Conservation (phyloP, 768 basidiomycete genomes). For the Asterophora parasitica region DNA sequence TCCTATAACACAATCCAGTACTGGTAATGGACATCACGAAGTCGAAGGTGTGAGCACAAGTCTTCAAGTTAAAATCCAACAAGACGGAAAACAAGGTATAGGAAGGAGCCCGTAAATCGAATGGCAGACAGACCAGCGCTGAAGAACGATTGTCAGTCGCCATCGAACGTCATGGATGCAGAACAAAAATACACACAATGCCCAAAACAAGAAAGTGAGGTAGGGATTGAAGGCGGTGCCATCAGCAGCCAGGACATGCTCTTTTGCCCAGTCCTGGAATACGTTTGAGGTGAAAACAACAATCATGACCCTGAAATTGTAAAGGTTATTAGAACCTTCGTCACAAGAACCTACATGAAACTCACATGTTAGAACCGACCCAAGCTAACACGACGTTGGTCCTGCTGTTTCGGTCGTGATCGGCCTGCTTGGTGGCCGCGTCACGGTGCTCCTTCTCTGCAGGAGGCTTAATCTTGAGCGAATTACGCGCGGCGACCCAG, state of each 20-base stretch:
- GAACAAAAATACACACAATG: constrained; percentile 21
- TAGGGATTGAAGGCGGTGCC: constrained; percentile 83
- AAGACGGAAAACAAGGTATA: constrained; percentile 76
- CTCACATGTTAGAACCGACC: constrained; percentile 82
- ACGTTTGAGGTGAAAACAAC: constrained; percentile 71
- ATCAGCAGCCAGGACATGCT: constrained; percentile 45
- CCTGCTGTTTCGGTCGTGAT: constrained; percentile 78
- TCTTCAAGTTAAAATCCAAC: constrained; percentile 52
- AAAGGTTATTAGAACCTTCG: constrained; percentile 9
- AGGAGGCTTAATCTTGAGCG: constrained; percentile 64
- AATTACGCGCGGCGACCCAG: constrained; percentile 71
- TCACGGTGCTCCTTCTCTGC: constrained; percentile 79
- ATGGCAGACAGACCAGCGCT: constrained; percentile 78
- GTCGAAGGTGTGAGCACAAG: neutral
- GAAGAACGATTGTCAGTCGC: neutral
- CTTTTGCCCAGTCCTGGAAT: constrained; percentile 69
- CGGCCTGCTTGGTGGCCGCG: constrained; percentile 84
- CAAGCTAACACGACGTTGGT: constrained; percentile 83
- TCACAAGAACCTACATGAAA: constrained; percentile 16
- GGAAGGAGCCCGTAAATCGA: constrained; percentile 72
- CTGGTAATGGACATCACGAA: neutral
- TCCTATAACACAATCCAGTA: neutral
- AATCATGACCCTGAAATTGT: constrained; percentile 52
- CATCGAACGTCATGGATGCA: neutral
- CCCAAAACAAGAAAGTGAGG: constrained; percentile 68